phyloP scores from a whole-genome alignment of 306 rosid species.

The Cercis canadensis region DNA sequence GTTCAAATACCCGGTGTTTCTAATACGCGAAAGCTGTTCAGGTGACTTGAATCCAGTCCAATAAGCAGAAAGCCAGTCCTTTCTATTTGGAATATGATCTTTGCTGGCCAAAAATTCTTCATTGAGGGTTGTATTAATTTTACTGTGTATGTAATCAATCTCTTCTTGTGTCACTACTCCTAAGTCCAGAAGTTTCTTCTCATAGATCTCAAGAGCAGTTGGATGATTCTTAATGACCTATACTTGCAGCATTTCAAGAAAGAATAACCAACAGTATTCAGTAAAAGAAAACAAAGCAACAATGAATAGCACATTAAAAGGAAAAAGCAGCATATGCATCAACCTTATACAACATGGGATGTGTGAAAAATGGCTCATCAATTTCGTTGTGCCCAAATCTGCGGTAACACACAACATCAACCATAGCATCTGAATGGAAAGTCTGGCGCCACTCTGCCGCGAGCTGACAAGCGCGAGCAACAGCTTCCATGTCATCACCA shows the following conservation, averaged over 20 bases:
- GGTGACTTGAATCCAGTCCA: slow-evolving; percentile 98
- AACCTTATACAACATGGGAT: slow-evolving; percentile 97
- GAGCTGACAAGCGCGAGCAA: slow-evolving; percentile 93
- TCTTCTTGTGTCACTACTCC: slow-evolving; percentile 76
- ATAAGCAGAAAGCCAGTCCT: slow-evolving; percentile 98
- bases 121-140: slow-evolving; percentile 76
- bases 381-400: slow-evolving; percentile 98
- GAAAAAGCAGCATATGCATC: no score
- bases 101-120: slow-evolving; percentile 92
- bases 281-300: no score
- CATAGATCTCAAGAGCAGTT: slow-evolving; percentile 83
- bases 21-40: slow-evolving; percentile 88
- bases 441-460: slow-evolving; percentile 99
- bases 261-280: no score
- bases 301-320: no score
- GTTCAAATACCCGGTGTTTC: slow-evolving; percentile 97
- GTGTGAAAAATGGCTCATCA: slow-evolving; percentile 97
- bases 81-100: slow-evolving; percentile 84
- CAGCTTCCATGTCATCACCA: slow-evolving; percentile 96
- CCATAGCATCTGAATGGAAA: slow-evolving; percentile 97
- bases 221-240: no score
- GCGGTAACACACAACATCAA: slow-evolving; percentile 93
- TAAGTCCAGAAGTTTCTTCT: slow-evolving; percentile 78
- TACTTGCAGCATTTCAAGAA: no score
- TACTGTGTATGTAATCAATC: slow-evolving; percentile 66